Evolutionary conservation across 805 yeast species (phyloP), one percentile per base, ranked within the genome.

Genomic region (Starmerella riodocensis): DNA sequence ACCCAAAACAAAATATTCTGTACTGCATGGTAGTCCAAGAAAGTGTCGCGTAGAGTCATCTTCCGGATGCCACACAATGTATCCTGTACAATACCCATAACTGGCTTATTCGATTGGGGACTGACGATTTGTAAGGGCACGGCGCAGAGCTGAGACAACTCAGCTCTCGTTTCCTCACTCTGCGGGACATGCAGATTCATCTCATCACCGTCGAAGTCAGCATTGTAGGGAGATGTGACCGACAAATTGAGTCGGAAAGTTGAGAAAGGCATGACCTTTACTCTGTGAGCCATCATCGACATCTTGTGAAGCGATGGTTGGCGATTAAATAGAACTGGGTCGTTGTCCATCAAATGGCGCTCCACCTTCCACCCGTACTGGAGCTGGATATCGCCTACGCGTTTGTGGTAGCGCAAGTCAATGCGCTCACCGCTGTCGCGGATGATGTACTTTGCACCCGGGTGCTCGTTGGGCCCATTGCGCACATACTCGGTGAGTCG

Each of bases 201-300:
- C 66, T 91, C 99, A 64, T 91, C 99, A 71, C 99, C 99, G 67
- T 91, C 99, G 69, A 91, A 91, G 78, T 91, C 99, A 33, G 99
- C 99, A 65, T 91, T 91, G 63, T 91, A 91, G n/a, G 99, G 99
- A 16, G 97, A 84, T 0, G 98, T 91, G 33, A 91, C 98, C 20
- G 97, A 91, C 59, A 91, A 68, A 58, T 91, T 91, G 66, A 91
- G 70, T 66, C 99, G 74, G 70, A 91, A 91, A 0, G 99, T 91
- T 6, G 97, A 86, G 59, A 85, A 91, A 11, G 99, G 99, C 94
- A 91, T 85, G 34, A 91, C 98, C 58, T 82, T 85, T 27, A 91
- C 98, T 64, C 94, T 74, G 60, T 91, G 99, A 14, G 95, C 93
- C 97, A 91, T 91, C 98, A 91, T 91, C 40, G 97, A 88, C 97